Evolutionary conservation across 306 rosid genomes (phyloP).

Genomic region (Quercus suber): DNA sequence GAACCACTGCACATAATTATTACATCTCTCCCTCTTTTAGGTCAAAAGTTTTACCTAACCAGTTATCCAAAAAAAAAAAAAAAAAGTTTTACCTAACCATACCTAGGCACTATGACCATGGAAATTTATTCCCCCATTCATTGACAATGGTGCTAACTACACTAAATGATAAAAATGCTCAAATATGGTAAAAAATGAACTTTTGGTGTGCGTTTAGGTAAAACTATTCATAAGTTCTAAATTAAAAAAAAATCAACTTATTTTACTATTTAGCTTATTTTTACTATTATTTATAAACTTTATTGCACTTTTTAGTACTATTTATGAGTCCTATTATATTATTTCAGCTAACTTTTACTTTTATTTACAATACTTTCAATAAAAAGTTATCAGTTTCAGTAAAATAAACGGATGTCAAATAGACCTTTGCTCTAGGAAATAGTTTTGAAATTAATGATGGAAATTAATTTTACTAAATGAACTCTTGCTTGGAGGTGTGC

Average conservation of each 20-base stretch:
- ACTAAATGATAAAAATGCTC: too few relatives aligned
- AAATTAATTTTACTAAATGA: too few relatives aligned
- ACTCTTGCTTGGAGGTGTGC: too few relatives aligned
- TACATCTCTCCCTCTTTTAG: background rate
- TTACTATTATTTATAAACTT: fast-evolving
- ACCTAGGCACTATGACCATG: background rate
- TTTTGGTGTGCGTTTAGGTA: too few relatives aligned
- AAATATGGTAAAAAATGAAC: too few relatives aligned
- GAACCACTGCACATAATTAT: background rate
- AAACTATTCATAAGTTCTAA: too few relatives aligned
- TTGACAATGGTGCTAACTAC: background rate
- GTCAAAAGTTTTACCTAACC: background rate
- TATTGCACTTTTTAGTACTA: too few relatives aligned
- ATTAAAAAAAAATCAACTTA: too few relatives aligned
- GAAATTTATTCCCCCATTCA: background rate
- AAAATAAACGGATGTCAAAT: fast-evolving
- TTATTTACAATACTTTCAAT: fast-evolving
- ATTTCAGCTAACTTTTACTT: too few relatives aligned
- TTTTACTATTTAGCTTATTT: too few relatives aligned
- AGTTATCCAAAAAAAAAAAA: too few relatives aligned
- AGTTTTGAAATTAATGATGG: too few relatives aligned
- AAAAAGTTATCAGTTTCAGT: fast-evolving
- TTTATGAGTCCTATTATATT: fast-evolving
- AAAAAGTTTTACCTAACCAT: background rate
- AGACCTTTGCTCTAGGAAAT: fast-evolving